Conservation (phyloP, 2,329 filamentous ascomycete species). For the Neonectria neomacrospora region DNA sequence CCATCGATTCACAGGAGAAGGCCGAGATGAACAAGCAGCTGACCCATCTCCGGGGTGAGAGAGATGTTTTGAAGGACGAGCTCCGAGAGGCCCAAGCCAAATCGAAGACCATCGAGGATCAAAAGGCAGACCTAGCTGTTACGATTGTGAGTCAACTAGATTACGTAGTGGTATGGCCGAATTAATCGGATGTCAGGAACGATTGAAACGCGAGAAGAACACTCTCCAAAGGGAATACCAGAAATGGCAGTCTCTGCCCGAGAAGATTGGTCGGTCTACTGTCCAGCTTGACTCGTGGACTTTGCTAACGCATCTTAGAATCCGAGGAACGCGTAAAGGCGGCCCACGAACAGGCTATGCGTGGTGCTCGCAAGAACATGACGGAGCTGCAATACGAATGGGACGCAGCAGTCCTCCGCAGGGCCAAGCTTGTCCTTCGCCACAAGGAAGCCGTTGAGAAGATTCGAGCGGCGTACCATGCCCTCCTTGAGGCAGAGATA, state of each 20-base stretch:
- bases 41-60: slow-evolving; percentile 53
- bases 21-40: slow-evolving; percentile 67
- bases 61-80: slow-evolving; percentile 49
- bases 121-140: slow-evolving; percentile 55
- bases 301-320: slow-evolving; percentile 46
- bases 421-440: slow-evolving; percentile 63
- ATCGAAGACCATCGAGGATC: slow-evolving; percentile 54
- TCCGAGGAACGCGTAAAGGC: slow-evolving; percentile 50
- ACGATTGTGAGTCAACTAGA: slow-evolving; percentile 48
- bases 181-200: slow-evolving; percentile 52
- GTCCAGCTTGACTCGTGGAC: neutral
- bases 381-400: slow-evolving; percentile 62
- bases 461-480: slow-evolving; percentile 71
- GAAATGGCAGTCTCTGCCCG: slow-evolving; percentile 73
- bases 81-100: slow-evolving; percentile 52
- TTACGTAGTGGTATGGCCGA: neutral
- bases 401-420: slow-evolving; percentile 66
- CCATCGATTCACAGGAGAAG: slow-evolving; percentile 75
- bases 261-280: slow-evolving; percentile 71
- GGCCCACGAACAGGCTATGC: slow-evolving; percentile 47
- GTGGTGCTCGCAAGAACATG: slow-evolving; percentile 53
- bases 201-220: slow-evolving; percentile 71
- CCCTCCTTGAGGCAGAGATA: slow-evolving; percentile 76
- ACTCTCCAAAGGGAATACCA: slow-evolving; percentile 73
- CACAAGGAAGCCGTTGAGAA: slow-evolving; percentile 69